phyloP scores from a whole-genome alignment of 2,329 filamentous ascomycete genomes.

The Fusarium longipes region DNA sequence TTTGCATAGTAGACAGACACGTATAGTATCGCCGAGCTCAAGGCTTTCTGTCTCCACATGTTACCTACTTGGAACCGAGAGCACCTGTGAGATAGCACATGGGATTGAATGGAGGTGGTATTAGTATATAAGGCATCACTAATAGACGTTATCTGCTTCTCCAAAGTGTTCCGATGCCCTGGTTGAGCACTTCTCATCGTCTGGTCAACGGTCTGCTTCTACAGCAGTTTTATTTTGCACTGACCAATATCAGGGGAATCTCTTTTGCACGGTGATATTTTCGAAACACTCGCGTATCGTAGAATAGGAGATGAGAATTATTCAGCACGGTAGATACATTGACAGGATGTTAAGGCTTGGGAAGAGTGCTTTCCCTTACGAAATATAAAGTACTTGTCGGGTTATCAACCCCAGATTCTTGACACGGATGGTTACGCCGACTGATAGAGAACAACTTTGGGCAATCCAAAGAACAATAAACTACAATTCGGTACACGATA shows the following conservation, averaged over 20 bases:
- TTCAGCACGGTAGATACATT: too few relatives aligned
- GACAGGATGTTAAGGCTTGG: background rate
- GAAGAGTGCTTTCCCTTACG: background rate
- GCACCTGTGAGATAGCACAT: background rate
- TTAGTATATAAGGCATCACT: background rate
- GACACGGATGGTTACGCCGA: background rate
- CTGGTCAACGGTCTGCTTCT: background rate
- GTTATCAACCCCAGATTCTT: background rate
- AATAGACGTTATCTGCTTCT: background rate
- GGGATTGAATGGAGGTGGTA: background rate
- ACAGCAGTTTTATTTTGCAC: background rate
- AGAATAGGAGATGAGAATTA: background rate
- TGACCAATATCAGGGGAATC: background rate
- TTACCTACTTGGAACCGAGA: background rate
- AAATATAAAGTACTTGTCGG: background rate
- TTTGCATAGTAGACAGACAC: too few relatives aligned
- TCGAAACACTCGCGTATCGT: background rate
- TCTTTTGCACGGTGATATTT: background rate
- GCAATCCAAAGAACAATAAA: background rate
- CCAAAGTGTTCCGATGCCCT: background rate
- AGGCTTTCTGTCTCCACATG: background rate
- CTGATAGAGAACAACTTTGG: background rate
- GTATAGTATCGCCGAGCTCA: background rate
- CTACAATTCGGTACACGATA: background rate
- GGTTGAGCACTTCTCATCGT: background rate